Evolutionary conservation across 805 yeast species (phyloP).

Genomic region (Hagleromyces aurorensis): DNA sequence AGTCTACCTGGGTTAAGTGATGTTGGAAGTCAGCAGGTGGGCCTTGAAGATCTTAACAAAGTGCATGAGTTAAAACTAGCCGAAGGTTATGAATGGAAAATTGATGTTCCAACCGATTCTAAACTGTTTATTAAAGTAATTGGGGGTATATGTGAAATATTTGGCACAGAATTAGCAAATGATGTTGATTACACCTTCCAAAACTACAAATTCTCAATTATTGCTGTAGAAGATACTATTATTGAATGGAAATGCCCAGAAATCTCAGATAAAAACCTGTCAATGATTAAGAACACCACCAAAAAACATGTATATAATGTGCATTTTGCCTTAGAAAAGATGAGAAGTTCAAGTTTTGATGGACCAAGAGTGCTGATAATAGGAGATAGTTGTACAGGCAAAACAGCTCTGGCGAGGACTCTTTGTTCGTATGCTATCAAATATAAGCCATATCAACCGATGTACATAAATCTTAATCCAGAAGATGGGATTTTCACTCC

Average conservation of each 20-base stretch:
- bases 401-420: slow-evolving; percentile 63
- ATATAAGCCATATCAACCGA: slow-evolving; percentile 52
- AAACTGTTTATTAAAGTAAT: slow-evolving; percentile 31
- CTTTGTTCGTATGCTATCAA: slow-evolving; percentile 71
- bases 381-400: slow-evolving; percentile 72
- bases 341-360: slow-evolving; percentile 30
- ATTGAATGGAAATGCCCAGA: slow-evolving; percentile 39
- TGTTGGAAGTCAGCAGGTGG: slow-evolving; percentile 6
- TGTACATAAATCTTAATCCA: slow-evolving; percentile 77
- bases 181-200: slow-evolving; percentile 53
- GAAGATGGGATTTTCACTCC: slow-evolving; percentile 56
- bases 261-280: slow-evolving; percentile 29
- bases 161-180: slow-evolving; percentile 85
- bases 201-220: slow-evolving; percentile 48
- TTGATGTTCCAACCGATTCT: slow-evolving; percentile 35
- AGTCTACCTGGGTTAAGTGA: slow-evolving; percentile 18
- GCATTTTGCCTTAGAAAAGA: slow-evolving; percentile 66
- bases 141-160: slow-evolving; percentile 80
- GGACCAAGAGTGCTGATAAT: slow-evolving; percentile 52
- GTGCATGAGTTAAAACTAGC: slow-evolving; percentile 14
- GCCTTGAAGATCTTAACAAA: slow-evolving; percentile 15
- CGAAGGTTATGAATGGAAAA: slow-evolving; percentile 27
- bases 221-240: slow-evolving; percentile 58
- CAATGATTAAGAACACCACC: slow-evolving; percentile 52
- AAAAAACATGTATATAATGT: slow-evolving; percentile 66